A percentile compares a stretch with the other conserved stretches of the same genome.
Conservation (phyloP, 352 stramenopile genomes). For the Albugo candida region DNA sequence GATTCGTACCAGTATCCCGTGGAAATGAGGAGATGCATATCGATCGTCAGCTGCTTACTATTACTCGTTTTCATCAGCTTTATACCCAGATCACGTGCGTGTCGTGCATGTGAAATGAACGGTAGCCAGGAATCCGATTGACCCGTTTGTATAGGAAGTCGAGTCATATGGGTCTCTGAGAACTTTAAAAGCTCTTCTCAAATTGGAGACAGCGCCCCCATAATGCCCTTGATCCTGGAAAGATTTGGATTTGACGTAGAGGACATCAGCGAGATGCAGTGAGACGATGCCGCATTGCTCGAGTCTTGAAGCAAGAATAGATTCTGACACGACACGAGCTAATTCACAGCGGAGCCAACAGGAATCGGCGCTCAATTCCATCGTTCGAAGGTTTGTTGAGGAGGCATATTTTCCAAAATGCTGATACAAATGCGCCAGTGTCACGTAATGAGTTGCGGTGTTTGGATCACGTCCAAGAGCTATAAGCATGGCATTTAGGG, state of each 20-base stretch:
- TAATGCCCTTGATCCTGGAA: constrained; percentile 58
- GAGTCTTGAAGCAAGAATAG: not conserved
- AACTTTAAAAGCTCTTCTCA: constrained; percentile 33
- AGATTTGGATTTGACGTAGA: constrained; percentile 61
- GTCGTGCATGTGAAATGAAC: constrained; percentile 31
- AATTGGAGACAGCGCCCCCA: constrained; percentile 31
- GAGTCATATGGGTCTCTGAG: constrained; percentile 7
- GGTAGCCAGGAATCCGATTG: constrained; percentile 24
- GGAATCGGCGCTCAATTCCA: constrained; percentile 38
- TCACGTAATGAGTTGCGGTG: constrained; percentile 44
- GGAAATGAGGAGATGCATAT: constrained; percentile 47
- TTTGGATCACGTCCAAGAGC: constrained; percentile 49
- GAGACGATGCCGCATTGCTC: constrained; percentile 12
- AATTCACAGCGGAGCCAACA: constrained; percentile 62
- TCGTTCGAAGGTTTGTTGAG: constrained; percentile 53
- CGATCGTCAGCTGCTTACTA: constrained; percentile 9
- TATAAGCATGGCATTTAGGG: constrained; percentile 46
- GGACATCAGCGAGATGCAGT: constrained; percentile 41
- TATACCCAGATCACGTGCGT: constrained; percentile 26
- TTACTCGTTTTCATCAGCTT: constrained; percentile 7
- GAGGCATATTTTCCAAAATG: constrained; percentile 64
- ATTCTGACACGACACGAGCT: constrained; percentile 29
- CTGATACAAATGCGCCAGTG: constrained; percentile 56
- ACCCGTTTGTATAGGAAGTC: not conserved
- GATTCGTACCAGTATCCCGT: constrained; percentile 63